Evolutionary conservation across 2,329 filamentous ascomycete genomes (phyloP), one percentile per base, ranked within the genome.

Genomic region (Epichloe hybrida): DNA sequence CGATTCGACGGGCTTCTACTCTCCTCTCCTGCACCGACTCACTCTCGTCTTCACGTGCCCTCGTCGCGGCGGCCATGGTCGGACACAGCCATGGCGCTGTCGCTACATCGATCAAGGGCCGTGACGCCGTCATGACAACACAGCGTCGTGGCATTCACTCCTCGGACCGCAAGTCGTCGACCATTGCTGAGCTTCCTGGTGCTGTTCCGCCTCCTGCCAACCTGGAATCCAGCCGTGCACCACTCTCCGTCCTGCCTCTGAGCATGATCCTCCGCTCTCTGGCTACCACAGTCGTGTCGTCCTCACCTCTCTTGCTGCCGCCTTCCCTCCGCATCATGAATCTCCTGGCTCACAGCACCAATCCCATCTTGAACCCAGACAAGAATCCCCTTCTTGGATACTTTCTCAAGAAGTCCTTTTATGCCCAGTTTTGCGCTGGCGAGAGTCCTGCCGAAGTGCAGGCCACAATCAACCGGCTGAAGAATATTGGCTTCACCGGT

Each of bases 391-490:
- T 91, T 1, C 73, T 95, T 15, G 77, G 81, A 42, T 78, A 72
- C 53, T 62, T 89, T 41, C 72, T 95, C 47, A 88, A 89, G 64
- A 79, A 82, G 62, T 94, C 88, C 0, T 89, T 95, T 60, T 95
- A 95, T 64, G 81, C 82, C 23, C 90, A 96, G 61, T 96, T 95
- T 67, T 96, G 90, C 66, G 88, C 87, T 0, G 90, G 90, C 31
- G 85, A 89, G 67, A 84, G 79, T 46, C 72, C 76, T 0, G 59
- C 64, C 1, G 86, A 95, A 66, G 84, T 94, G 2, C 71, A 73
- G 41, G 67, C 64, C 34, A 89, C 84, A 0, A 78, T 88, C 34
- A 62, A 73, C 1, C 71, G 74, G 2, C 72, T 95, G 9, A 86
- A 88, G 65, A 66, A 72, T 35, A 80, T 91, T 43, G 90, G 90